These are phyloP conservation scores for Striga hermonthica DNA, from an alignment of 305 asterid genomes.

Conservation along the genomic window DNA sequence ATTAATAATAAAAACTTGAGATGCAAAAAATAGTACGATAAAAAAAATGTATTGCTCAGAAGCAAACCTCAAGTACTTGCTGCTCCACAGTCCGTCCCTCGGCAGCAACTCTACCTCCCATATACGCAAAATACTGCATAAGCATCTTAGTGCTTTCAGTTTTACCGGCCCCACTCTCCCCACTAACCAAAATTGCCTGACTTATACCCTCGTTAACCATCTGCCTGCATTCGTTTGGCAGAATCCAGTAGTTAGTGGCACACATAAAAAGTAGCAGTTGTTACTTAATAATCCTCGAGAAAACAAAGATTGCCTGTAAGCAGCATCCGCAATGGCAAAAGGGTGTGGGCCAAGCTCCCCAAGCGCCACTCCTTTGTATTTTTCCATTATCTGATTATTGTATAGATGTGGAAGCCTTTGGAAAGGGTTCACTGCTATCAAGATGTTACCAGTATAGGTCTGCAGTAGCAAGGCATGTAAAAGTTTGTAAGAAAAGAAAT, in stretches of 20 bases:
- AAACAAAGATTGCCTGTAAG: constrained; percentile 56
- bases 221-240: constrained; percentile 46
- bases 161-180: constrained; percentile 94
- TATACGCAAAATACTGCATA: constrained; percentile 76
- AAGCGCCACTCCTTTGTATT: constrained; percentile 62
- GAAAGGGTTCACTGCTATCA: constrained; percentile 88
- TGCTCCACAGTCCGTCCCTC: constrained; percentile 71
- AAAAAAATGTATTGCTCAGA: constrained; percentile 10
- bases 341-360: constrained; percentile 83
- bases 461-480: constrained; percentile 32
- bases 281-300: constrained; percentile 27
- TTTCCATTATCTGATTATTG: constrained; percentile 57
- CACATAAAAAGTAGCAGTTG: constrained; percentile 12
- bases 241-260: constrained; percentile 24
- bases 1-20: constrained; percentile 12
- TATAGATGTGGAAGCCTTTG: constrained; percentile 66
- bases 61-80: constrained; percentile 78
- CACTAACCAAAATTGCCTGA: constrained; percentile 84
- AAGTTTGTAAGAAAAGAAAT: no score
- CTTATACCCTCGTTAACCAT: constrained; percentile 66
- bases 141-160: constrained; percentile 85
- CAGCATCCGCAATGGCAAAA: constrained; percentile 72
- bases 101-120: constrained; percentile 65
- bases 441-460: constrained; percentile 80
- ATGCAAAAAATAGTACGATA: constrained; percentile 1